Evolutionary conservation across 805 yeast species (phyloP).

Genomic region (Wickerhamomyces bovis): DNA sequence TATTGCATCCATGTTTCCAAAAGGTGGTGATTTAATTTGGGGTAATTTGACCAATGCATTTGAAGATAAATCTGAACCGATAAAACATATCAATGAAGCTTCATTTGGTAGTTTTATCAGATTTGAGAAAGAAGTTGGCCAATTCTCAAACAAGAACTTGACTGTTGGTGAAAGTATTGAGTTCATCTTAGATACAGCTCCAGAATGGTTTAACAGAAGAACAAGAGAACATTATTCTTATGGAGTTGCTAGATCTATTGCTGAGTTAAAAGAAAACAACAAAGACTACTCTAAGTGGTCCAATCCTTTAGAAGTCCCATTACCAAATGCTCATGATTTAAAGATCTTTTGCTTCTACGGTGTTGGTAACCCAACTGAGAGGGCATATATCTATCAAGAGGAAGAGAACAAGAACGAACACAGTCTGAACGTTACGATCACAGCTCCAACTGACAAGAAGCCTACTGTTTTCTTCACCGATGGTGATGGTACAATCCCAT

Average conservation of each 20-base stretch:
- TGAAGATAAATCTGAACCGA: conserved; percentile 34
- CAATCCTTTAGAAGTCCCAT: conserved; percentile 88
- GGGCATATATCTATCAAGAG: conserved; percentile 82
- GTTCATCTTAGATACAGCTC: conserved; percentile 55
- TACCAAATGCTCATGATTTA: conserved; percentile 93
- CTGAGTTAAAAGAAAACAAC: conserved; percentile 60
- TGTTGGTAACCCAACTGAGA: conserved; percentile 93
- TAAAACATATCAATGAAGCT: conserved; percentile 19
- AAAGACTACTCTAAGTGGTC: conserved; percentile 78
- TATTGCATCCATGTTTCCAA: conserved; percentile 90
- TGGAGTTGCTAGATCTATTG: conserved; percentile 59
- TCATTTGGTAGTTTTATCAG: conserved; percentile 73
- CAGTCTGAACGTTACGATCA: conserved; percentile 66
- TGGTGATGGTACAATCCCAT: conserved; percentile 94
- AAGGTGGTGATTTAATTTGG: conserved; percentile 91
- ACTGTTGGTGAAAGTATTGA: conserved; percentile 68
- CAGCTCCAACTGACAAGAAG: conserved; percentile 46
- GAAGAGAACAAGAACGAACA: conserved; percentile 46
- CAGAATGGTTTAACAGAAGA: conserved; percentile 68
- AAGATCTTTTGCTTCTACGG: conserved; percentile 89
- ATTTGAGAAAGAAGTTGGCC: conserved; percentile 43
- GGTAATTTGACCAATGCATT: conserved; percentile 73
- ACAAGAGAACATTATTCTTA: conserved; percentile 67
- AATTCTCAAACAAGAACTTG: conserved; percentile 42
- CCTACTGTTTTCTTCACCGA: conserved; percentile 78